Evolutionary conservation across 177 flowering plant species (phyloP), one percentile per base, ranked within the genome.

Genomic region (Tripterygium wilfordii): DNA sequence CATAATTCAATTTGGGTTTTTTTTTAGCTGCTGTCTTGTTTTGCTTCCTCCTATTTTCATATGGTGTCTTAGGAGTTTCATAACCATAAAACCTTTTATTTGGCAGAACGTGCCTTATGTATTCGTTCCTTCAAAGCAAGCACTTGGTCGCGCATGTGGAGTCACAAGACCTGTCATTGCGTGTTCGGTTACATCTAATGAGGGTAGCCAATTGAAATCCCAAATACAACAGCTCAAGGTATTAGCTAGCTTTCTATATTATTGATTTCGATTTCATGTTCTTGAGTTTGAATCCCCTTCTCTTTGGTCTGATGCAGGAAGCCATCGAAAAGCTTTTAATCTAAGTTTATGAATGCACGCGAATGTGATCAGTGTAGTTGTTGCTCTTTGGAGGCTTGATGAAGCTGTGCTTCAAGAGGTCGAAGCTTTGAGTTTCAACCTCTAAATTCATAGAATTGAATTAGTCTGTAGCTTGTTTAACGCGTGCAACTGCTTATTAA

Each of bases 61-160:
- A n/a, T n/a, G n/a, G n/a, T n/a, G n/a, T n/a, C n/a, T n/a, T n/a
- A n/a, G n/a, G n/a, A n/a, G n/a, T n/a, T n/a, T n/a, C n/a, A n/a
- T n/a, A n/a, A n/a, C n/a, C n/a, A n/a, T n/a, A 9, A 9, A 9
- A n/a, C 14, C 36, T 2, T 43, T 10, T 13, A 31, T 31, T 45
- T 32, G 23, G 42, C 85, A 88, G 96, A 88, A 85, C 68, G 96
- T 88, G 36, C 95, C 97, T 1, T 86, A 89, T 45, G 97, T 86
- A 3, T 89, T 89, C 70, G 95, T 89, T 32, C 90, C 90, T 37
- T 86, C 92, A 17, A 89, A 86, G 61, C 83, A 83, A 79, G 87
- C 85, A 20, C 88, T 89, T 58, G 92, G 91, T 2, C 74, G 97
- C 26, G 88, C 88, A 18, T 83, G 95, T 61, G 95, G 95, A 4